Conservation (phyloP, 192 early-diverging fungal genomes). For the Entophlyctis helioformis region DNA sequence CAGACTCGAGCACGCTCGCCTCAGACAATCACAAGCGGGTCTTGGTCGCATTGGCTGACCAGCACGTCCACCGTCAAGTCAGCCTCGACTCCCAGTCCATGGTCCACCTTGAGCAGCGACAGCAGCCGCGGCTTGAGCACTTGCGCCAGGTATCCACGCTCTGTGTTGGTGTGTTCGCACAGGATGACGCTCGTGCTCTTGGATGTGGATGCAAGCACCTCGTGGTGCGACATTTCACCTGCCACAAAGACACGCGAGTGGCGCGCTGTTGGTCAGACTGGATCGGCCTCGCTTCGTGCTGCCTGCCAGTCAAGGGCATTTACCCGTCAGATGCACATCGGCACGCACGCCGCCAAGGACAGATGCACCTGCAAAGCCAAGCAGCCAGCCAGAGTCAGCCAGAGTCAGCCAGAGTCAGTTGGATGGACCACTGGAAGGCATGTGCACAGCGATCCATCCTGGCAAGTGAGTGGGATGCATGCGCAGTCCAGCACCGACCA, state of each 20-base stretch:
- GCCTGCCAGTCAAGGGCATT: neutral
- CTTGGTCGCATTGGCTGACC: too few relatives aligned
- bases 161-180: constrained; percentile 87
- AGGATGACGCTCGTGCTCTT: constrained; percentile 72
- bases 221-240: constrained; percentile 91
- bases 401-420: neutral
- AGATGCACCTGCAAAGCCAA: constrained; percentile 34
- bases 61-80: too few relatives aligned
- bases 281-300: neutral
- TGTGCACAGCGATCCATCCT: too few relatives aligned
- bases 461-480: too few relatives aligned
- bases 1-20: too few relatives aligned
- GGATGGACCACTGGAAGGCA: too few relatives aligned
- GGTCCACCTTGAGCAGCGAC: constrained; percentile 44
- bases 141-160: constrained; percentile 68
- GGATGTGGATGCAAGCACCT: constrained; percentile 70
- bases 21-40: too few relatives aligned
- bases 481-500: constrained; percentile 27
- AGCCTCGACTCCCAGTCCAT: too few relatives aligned
- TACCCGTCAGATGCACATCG: constrained; percentile 75
- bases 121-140: constrained; percentile 52
- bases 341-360: constrained; percentile 46
- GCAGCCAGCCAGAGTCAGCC: neutral
- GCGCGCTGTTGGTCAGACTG: neutral
- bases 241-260: too few relatives aligned